phyloP scores from a whole-genome alignment of 306 rosid species.

The Lathyrus sativus region DNA sequence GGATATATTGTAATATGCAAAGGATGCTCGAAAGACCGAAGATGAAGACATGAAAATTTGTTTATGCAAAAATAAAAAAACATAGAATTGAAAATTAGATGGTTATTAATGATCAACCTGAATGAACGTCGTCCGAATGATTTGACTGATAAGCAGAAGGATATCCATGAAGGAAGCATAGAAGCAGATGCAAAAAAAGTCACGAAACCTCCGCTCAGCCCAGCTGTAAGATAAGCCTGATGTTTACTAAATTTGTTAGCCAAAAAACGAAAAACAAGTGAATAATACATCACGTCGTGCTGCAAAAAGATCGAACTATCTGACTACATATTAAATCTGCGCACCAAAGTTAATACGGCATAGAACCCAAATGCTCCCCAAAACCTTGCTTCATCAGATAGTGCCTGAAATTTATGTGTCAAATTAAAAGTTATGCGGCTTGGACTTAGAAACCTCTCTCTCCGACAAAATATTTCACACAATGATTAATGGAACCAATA shows the following conservation, averaged over 20 bases:
- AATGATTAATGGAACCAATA: conserved; percentile 21
- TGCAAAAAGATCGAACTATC: conserved; percentile 16
- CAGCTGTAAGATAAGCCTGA: conserved; percentile 88
- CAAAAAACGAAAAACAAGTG: conserved; percentile 17
- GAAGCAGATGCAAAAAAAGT: conserved; percentile 61
- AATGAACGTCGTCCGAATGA: conserved; percentile 61
- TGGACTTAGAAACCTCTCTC: conserved; percentile 25
- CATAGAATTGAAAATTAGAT: conserved; percentile 17
- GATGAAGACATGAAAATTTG: conserved; percentile 25
- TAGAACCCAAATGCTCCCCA: conserved; percentile 96
- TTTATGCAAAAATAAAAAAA: conserved; percentile 11
- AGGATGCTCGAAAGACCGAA: conserved; percentile 24
- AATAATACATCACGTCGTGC: conserved; percentile 14
- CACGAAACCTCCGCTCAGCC: conserved; percentile 89
- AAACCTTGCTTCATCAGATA: conserved; percentile 81
- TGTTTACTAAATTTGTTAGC: conserved; percentile 53
- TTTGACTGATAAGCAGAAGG: conserved; percentile 63
- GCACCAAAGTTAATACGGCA: conserved; percentile 71
- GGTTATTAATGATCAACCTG: conserved; percentile 55
- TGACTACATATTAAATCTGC: conserved; percentile 36
- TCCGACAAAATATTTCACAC: conserved; percentile 6
- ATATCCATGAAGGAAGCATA: conserved; percentile 86
- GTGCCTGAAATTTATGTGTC: conserved; percentile 57
- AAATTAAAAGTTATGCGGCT: conserved; percentile 33
- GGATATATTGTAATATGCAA: conserved; percentile 20